Conservation (phyloP, 2,329 filamentous ascomycete genomes). For the Colletotrichum cereale region DNA sequence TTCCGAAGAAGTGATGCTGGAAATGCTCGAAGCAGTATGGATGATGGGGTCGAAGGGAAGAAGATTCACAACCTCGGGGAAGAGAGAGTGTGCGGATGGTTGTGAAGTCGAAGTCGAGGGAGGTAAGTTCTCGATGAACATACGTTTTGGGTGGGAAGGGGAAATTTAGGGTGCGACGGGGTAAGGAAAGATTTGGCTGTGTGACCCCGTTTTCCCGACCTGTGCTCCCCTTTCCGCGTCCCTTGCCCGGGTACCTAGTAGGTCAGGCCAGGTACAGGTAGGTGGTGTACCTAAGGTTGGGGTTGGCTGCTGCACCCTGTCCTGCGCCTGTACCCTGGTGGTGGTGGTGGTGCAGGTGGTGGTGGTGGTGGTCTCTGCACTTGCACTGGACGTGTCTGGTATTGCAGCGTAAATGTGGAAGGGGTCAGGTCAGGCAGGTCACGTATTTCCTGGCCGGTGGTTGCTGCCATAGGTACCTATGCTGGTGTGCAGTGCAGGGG, state of each 20-base stretch:
- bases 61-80: constrained; percentile 39
- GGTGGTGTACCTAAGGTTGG: neutral
- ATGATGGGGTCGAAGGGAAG: constrained; percentile 39
- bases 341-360: too few relatives aligned
- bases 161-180: constrained; percentile 42
- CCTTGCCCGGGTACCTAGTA: neutral
- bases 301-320: neutral
- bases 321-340: neutral
- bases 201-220: constrained; percentile 34
- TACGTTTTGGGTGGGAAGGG: constrained; percentile 41
- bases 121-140: constrained; percentile 25
- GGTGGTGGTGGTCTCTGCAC: constrained; percentile 9
- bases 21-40: constrained; percentile 37
- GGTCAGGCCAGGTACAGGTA: too few relatives aligned
- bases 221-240: constrained; percentile 14
- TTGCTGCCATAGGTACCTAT: constrained; percentile 10
- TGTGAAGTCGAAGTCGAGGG: constrained; percentile 29
- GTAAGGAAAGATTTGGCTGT: constrained; percentile 37
- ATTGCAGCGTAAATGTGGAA: neutral
- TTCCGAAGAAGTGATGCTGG: constrained; percentile 36
- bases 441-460: neutral
- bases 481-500: constrained; percentile 15
- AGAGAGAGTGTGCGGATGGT: constrained; percentile 37
- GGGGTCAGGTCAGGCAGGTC: neutral
- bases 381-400: neutral